phyloP scores from a whole-genome alignment of 2,329 filamentous ascomycete species.

The Teratosphaeriaceae sp. region DNA sequence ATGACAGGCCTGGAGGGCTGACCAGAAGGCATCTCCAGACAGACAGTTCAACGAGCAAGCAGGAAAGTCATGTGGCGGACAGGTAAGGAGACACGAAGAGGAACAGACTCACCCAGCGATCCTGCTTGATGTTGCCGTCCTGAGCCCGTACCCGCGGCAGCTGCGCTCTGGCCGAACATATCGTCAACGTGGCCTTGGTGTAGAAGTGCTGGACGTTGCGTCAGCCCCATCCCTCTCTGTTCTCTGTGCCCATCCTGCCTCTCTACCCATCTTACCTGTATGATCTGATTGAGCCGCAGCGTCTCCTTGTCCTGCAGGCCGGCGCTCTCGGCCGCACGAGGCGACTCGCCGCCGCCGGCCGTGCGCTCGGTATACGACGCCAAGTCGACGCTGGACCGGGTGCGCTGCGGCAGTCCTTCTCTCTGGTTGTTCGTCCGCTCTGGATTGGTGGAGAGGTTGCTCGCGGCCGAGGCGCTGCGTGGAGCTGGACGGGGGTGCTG shows the following conservation, averaged over 20 bases:
- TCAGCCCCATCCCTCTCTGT: slow-evolving; percentile 8
- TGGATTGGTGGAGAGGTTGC: slow-evolving; percentile 65
- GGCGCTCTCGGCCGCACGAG: slow-evolving; percentile 41
- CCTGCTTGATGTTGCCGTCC: slow-evolving; percentile 60
- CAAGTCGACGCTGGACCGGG: slow-evolving; percentile 48
- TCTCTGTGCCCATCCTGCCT: background rate
- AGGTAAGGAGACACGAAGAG: background rate
- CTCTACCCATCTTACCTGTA: slow-evolving; percentile 57
- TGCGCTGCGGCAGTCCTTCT: slow-evolving; percentile 50
- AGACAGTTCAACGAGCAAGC: background rate
- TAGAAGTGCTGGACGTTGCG: slow-evolving; percentile 67
- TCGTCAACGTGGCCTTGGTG: slow-evolving; percentile 76
- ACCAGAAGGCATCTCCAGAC: no score
- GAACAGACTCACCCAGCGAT: slow-evolving; percentile 70
- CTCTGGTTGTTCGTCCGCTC: slow-evolving; percentile 64
- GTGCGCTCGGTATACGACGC: slow-evolving; percentile 43
- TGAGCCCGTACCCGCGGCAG: slow-evolving; percentile 53
- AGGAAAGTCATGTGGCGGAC: slow-evolving; percentile 14
- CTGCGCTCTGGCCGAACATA: slow-evolving; percentile 73
- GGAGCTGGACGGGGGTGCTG: slow-evolving; percentile 76
- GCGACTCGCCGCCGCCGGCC: slow-evolving; percentile 20
- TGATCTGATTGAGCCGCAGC: slow-evolving; percentile 87
- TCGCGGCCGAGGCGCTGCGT: slow-evolving; percentile 64
- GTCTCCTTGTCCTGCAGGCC: slow-evolving; percentile 53
- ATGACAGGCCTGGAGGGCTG: no score